Conservation (phyloP, 768 basidiomycete species). For the Collybiopsis luxurians region DNA sequence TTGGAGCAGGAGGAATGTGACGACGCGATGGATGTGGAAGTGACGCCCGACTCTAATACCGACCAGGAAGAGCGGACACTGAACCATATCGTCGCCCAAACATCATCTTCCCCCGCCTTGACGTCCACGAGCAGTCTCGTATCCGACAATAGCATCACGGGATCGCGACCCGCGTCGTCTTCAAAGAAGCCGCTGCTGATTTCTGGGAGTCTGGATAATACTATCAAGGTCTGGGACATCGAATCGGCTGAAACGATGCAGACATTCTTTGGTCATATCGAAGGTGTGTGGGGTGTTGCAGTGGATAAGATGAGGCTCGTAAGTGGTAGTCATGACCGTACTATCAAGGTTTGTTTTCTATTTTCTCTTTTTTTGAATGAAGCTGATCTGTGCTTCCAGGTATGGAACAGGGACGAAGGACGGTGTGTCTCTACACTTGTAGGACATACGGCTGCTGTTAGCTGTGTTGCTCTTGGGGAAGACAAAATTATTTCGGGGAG, state of each 20-base stretch:
- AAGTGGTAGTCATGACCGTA: conserved; percentile 92
- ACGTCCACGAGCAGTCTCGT: not conserved
- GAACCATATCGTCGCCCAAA: conserved; percentile 5
- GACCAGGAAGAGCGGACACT: conserved; percentile 18
- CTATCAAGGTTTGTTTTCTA: conserved; percentile 76
- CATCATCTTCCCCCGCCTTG: not conserved
- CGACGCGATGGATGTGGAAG: conserved; percentile 22
- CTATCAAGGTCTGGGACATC: conserved; percentile 95
- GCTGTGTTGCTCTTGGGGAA: conserved; percentile 84
- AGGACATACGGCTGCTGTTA: conserved; percentile 93
- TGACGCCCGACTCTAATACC: conserved; percentile 3
- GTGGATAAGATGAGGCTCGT: conserved; percentile 90
- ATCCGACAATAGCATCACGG: not conserved
- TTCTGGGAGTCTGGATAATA: conserved; percentile 91
- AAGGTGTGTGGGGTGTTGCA: conserved; percentile 96
- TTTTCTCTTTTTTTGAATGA: conserved; percentile 2
- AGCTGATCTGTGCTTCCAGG: conserved; percentile 41
- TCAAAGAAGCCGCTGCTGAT: conserved; percentile 69
- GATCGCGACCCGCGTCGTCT: not conserved
- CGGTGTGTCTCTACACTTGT: conserved; percentile 86
- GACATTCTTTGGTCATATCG: conserved; percentile 96
- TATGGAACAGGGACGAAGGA: conserved; percentile 92
- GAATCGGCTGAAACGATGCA: conserved; percentile 73
- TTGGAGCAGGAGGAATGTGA: conserved; percentile 61
- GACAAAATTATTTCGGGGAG: conserved; percentile 97